Base-by-base conservation (phyloP, 2,329 filamentous ascomycete genomes). In the Cryphonectria radicalis region DNA sequence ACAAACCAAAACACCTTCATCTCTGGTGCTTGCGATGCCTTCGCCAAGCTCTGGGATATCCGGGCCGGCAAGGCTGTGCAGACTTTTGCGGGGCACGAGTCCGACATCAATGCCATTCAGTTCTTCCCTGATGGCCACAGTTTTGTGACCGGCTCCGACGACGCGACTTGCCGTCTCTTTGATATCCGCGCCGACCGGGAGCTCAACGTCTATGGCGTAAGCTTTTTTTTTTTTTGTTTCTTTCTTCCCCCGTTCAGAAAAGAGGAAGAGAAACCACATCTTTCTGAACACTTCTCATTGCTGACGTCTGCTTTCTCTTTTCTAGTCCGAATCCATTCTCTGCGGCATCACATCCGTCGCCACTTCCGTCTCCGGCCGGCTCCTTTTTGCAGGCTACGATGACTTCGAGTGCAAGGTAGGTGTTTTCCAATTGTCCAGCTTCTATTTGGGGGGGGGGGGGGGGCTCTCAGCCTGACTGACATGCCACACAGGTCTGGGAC, bases 1-100 rank as follows among this genome's bases (percentile, higher is more conserved):
- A 97, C 97, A 74, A 98, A 98, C 85, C 95, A 97, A 84, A 98
- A 98, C 84, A 96, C 97, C 74, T 99, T 99, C 81, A 96, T 98
- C 75, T 98, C 96, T n/a, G 96, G 96, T 81, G 96, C 96, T 77
- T 99, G 96, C 83, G 96, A 99, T 82, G 95, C 95, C 22, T 99
- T 98, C 80, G 96, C 96, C 71, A 99, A 99, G 85, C 86, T 99
- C 70, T 99, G 96, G 96, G 96, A 99, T 85, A 97, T 98, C 77
- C 93, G 96, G 80, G 95, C 96, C 76, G 95, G 97, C 79, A 98
- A 98, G 88, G 97, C 96, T 76, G 95, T 97, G 67, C 96, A 99
- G 86, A 99, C 96, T 2, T 99, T 99, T 82, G 95, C 96, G 68
- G 96, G 96, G 40, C 96, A 98, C 83, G 96, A 98, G 83, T 98